phyloP scores from a whole-genome alignment of 73 alveolate species.

The Paramecium octaurelia region DNA sequence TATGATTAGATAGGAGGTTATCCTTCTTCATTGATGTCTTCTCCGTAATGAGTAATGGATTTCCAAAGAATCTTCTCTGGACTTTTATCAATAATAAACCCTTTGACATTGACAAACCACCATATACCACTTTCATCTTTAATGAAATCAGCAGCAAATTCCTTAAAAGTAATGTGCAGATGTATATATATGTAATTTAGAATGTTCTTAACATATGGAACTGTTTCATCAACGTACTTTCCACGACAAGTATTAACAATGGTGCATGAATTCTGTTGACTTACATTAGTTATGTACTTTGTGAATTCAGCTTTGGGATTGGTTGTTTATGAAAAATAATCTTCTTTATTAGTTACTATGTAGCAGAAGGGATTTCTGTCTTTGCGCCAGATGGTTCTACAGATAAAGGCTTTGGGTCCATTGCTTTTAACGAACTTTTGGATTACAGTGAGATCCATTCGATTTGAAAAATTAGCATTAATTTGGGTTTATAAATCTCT shows the following conservation, averaged over 20 bases:
- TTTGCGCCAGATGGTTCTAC: constrained; percentile 86
- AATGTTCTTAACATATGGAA: constrained; percentile 81
- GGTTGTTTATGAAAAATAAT: constrained; percentile 36
- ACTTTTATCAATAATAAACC: constrained; percentile 60
- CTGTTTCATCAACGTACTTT: constrained; percentile 84
- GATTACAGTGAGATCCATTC: constrained; percentile 68
- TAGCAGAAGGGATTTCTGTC: constrained; percentile 82
- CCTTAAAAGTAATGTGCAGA: constrained; percentile 65
- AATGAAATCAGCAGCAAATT: constrained; percentile 57
- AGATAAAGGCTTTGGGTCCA: constrained; percentile 93
- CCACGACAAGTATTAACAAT: constrained; percentile 91
- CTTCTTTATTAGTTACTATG: constrained; percentile 83
- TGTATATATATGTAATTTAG: constrained; percentile 83
- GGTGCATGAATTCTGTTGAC: constrained; percentile 77
- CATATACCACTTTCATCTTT: constrained; percentile 74
- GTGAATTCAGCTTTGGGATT: constrained; percentile 73
- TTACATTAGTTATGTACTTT: constrained; percentile 82
- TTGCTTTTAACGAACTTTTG: constrained; percentile 89
- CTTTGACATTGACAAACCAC: constrained; percentile 71
- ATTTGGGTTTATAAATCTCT: constrained; percentile 43
- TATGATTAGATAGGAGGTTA: constrained; percentile 4
- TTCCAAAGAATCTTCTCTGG: constrained; percentile 59
- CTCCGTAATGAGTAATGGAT: constrained; percentile 56
- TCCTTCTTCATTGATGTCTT: constrained; percentile 64
- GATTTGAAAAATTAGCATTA: not conserved